Percentiles rank a stretch among this genome's conserved stretches.
Conservation (phyloP, 306 rosid species). For the Quercus cerris region DNA sequence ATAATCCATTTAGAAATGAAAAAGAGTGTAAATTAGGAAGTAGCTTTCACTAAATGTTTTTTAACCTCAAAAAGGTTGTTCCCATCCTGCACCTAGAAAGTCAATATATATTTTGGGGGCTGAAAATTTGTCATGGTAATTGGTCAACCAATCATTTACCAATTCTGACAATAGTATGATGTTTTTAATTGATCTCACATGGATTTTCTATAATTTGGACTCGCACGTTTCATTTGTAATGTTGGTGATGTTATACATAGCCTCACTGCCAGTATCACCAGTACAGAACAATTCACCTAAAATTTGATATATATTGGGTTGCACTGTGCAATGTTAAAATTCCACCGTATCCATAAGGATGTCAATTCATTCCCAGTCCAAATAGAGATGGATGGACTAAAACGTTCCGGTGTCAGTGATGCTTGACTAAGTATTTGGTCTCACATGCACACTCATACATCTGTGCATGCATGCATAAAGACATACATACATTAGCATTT, state of each 20-base stretch:
- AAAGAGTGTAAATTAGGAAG: too few relatives aligned
- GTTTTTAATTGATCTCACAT: too few relatives aligned
- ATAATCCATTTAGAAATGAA: too few relatives aligned
- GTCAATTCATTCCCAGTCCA: background rate
- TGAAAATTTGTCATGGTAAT: too few relatives aligned
- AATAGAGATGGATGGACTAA: background rate
- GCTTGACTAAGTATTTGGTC: background rate
- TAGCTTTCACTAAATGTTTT: too few relatives aligned
- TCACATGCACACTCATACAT: background rate
- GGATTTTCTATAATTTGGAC: too few relatives aligned
- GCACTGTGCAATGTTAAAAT: background rate
- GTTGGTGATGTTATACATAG: background rate
- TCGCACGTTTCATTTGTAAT: too few relatives aligned
- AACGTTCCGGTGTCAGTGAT: background rate
- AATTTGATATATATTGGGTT: background rate
- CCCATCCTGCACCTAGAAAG: too few relatives aligned
- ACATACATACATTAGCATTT: background rate
- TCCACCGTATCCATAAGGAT: background rate
- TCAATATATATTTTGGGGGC: too few relatives aligned
- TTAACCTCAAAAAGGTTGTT: too few relatives aligned
- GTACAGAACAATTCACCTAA: background rate
- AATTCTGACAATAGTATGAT: too few relatives aligned
- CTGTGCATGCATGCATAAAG: background rate
- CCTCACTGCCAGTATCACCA: background rate
- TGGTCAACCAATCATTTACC: too few relatives aligned